Percentiles rank a stretch among this genome's conserved stretches.
These are phyloP conservation scores for Chenopodium quinoa DNA, from an alignment of 148 eudicot species.

Conservation along the genomic window DNA sequence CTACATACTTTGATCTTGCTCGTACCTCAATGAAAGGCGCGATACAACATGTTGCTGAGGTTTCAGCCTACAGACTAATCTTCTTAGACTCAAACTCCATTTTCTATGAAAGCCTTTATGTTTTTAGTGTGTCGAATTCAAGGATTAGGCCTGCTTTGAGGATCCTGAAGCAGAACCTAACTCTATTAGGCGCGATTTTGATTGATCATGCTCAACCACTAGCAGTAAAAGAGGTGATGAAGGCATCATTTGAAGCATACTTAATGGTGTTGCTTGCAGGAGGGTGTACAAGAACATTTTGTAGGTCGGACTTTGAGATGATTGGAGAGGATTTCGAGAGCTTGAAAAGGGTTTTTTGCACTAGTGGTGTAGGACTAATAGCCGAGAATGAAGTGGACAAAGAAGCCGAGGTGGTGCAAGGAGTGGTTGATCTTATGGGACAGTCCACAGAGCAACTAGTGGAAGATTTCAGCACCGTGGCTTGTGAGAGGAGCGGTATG, in stretches of 20 bases:
- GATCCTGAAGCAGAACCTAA: conserved; percentile 69
- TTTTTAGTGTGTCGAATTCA: conserved; percentile 45
- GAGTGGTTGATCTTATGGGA: conserved; percentile 79
- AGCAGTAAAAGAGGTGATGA: conserved; percentile 83
- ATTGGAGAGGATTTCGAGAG: conserved; percentile 69
- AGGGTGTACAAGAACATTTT: conserved; percentile 58
- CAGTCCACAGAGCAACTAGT: conserved; percentile 70
- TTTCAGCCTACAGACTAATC: conserved; percentile 73
- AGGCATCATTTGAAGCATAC: conserved; percentile 78
- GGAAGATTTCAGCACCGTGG: conserved; percentile 66
- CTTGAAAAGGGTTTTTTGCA: conserved; percentile 61
- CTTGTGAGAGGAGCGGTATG: conserved; percentile 69
- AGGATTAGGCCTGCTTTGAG: conserved; percentile 63
- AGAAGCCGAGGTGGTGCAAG: conserved; percentile 76
- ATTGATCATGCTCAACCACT: conserved; percentile 67
- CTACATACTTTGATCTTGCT: conserved; percentile 58
- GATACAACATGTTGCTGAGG: conserved; percentile 67
- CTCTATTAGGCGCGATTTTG: conserved; percentile 63
- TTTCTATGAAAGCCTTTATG: conserved; percentile 63
- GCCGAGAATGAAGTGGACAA: conserved; percentile 66
- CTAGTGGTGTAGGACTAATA: conserved; percentile 56
- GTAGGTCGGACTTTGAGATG: conserved; percentile 50
- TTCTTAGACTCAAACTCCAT: conserved; percentile 75
- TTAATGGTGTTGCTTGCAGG: conserved; percentile 86
- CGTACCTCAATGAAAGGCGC: conserved; percentile 48